phyloP scores from a whole-genome alignment of 768 basidiomycete species.

The Exsudoporus frostii region DNA sequence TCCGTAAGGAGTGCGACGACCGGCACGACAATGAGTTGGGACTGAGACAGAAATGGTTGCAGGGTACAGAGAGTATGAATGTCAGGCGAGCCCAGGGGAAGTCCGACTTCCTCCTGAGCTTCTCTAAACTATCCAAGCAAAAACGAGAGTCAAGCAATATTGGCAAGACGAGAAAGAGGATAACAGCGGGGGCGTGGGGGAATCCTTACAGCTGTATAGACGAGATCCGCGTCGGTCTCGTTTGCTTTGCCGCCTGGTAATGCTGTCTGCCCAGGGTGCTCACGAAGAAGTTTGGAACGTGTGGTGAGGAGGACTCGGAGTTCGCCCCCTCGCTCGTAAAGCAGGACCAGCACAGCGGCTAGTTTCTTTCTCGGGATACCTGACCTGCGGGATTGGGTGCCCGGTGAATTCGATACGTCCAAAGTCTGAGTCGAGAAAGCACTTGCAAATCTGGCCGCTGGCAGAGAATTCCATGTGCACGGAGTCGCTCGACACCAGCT shows the following conservation, averaged over 20 bases:
- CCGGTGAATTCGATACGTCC: neutral
- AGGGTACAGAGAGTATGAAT: conserved; percentile 60
- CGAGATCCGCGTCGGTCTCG: conserved; percentile 54
- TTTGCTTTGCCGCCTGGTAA: conserved; percentile 82
- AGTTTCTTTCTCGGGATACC: conserved; percentile 41
- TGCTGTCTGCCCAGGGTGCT: conserved; percentile 80
- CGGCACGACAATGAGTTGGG: conserved; percentile 71
- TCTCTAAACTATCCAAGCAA: conserved; percentile 60
- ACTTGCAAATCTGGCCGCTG: conserved; percentile 55
- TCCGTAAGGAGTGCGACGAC: conserved; percentile 70
- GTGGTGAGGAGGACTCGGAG: conserved; percentile 83
- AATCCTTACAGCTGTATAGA: conserved; percentile 72
- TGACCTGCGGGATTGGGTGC: conserved; percentile 24
- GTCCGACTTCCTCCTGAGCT: conserved; percentile 79
- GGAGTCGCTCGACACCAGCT: conserved; percentile 41
- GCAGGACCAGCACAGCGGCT: conserved; percentile 75
- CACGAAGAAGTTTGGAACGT: conserved; percentile 68
- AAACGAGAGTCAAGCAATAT: neutral
- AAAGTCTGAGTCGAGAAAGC: neutral
- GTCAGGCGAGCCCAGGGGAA: conserved; percentile 55
- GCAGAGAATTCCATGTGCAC: conserved; percentile 18
- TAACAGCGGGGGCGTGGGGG: neutral
- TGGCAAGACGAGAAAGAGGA: neutral
- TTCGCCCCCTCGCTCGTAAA: conserved; percentile 67
- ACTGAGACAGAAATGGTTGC: conserved; percentile 66